Base-by-base conservation (phyloP, 1,284 basidiomycete genomes). In the Athelia sp. region DNA sequence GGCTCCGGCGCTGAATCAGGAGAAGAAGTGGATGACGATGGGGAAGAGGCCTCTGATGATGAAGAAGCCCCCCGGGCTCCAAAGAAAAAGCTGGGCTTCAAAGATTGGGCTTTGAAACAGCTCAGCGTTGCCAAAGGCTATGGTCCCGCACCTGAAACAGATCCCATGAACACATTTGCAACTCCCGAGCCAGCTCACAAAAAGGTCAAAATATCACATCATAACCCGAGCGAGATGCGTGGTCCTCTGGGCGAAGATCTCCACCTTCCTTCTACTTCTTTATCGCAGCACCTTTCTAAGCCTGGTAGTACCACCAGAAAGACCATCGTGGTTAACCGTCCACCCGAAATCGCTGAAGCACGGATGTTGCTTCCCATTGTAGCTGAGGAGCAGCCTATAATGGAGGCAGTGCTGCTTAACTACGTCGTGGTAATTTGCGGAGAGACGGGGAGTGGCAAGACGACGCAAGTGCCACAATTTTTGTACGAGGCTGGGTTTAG, bases 361-460 rank as follows among this genome's bases (percentile, higher is more conserved):
- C 75, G 97, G 38, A 71, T 94, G 55, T 73, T 88, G 51, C 73
- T 99, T 1, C 97, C 97, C 2, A 93, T 99, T 52, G 79, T 94
- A 6, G 84, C 87, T 13, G 95, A 99, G 65, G 97, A 99, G 62
- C 94, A 99, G 62, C 77, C 81, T 3, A 93, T 99, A 49, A 89
- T 99, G 78, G 93, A 97, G 62, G 83, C 92, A 2, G 84, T 99
- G 46, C 69, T 93, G 51, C 73, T 98, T 48, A 85, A 99, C 62
- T 81, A 89, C 64, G 90, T 97, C 19, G 84, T 94, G 40, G 80
- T 99, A 47, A 91, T 99, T 49, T 91, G 97, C 48, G 95, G 96
- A 50, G 95, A 98, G 72, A 99, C 97, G 4, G 97, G 97, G 52
- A 96, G 92, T 61, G 97, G 97, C 46, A 99, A 99, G 71, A 99